phyloP scores from a whole-genome alignment of 1,284 basidiomycete genomes.

The Laetiporus sulphureus region DNA sequence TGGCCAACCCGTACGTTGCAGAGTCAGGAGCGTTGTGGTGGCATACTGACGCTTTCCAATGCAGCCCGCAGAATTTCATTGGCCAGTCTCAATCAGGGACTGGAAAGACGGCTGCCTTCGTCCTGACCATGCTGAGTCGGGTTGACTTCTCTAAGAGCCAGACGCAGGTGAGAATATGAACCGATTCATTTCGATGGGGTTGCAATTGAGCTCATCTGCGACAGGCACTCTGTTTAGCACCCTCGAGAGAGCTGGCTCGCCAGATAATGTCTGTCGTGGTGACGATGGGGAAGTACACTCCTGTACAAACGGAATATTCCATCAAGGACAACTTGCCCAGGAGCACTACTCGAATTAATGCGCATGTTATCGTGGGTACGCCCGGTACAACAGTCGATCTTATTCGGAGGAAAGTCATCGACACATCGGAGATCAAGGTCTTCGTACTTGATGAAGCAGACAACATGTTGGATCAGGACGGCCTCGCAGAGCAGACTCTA shows the following conservation, averaged over 20 bases:
- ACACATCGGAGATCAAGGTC: constrained; percentile 80
- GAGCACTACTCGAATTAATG: constrained; percentile 68
- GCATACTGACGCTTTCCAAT: no score
- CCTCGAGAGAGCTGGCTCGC: constrained; percentile 93
- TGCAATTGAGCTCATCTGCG: neutral
- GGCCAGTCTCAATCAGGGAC: constrained; percentile 99
- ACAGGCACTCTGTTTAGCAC: constrained; percentile 88
- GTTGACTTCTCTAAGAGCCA: constrained; percentile 82
- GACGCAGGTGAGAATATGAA: constrained; percentile 60
- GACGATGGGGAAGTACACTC: constrained; percentile 93
- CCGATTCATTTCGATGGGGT: no score
- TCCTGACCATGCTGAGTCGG: constrained; percentile 94
- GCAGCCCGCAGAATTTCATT: constrained; percentile 96
- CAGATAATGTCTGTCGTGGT: constrained; percentile 96
- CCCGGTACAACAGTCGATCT: constrained; percentile 94
- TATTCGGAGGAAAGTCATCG: constrained; percentile 66
- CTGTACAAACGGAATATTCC: constrained; percentile 89
- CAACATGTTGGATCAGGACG: constrained; percentile 97
- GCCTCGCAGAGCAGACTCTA: constrained; percentile 93
- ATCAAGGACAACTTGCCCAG: constrained; percentile 81
- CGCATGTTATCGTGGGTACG: constrained; percentile 94
- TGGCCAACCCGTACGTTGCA: constrained; percentile 73
- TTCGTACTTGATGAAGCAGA: constrained; percentile 99
- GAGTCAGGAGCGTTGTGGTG: neutral
- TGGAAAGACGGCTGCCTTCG: constrained; percentile 98